phyloP scores from a whole-genome alignment of 2,329 filamentous ascomycete species.

The Cladophialophora immunda region DNA sequence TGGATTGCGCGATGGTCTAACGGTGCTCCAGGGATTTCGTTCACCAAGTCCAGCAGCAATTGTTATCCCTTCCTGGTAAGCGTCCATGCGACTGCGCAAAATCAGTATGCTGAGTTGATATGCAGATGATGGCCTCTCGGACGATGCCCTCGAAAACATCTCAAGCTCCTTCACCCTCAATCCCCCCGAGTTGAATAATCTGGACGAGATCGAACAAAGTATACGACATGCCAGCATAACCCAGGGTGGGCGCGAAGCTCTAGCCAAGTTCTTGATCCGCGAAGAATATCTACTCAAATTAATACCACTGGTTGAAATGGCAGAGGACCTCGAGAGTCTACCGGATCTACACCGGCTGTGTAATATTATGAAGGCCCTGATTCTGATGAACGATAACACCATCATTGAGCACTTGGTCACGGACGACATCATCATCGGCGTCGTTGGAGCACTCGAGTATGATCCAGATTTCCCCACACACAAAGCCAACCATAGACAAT shows the following conservation, averaged over 20 bases:
- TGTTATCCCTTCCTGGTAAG: conserved; percentile 65
- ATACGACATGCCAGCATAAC: conserved; percentile 82
- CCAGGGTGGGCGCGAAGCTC: conserved; percentile 78
- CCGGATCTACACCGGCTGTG: conserved; percentile 88
- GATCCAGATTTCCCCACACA: conserved; percentile 97
- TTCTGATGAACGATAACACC: conserved; percentile 90
- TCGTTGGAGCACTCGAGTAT: conserved; percentile 95
- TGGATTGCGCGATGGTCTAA: conserved; percentile 27
- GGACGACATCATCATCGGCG: conserved; percentile 86
- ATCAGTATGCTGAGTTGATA: conserved; percentile 17
- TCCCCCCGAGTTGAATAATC: conserved; percentile 78
- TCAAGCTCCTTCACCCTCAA: conserved; percentile 76
- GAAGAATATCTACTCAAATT: conserved; percentile 90
- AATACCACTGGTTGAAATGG: conserved; percentile 83
- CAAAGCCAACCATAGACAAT: conserved; percentile 96
- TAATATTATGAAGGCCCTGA: conserved; percentile 97
- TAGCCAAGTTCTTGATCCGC: conserved; percentile 84
- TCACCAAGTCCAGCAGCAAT: conserved; percentile 79
- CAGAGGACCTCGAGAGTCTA: conserved; percentile 89
- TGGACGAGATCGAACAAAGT: conserved; percentile 82
- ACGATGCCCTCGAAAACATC: conserved; percentile 81
- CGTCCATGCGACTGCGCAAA: conserved; percentile 12
- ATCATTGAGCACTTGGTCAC: conserved; percentile 95
- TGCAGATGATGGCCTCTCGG: conserved; percentile 84
- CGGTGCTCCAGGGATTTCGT: conserved; percentile 80